These are phyloP conservation scores for Seiridium unicorne DNA, from an alignment of 2,329 filamentous ascomycete genomes.

Conservation along the genomic window DNA sequence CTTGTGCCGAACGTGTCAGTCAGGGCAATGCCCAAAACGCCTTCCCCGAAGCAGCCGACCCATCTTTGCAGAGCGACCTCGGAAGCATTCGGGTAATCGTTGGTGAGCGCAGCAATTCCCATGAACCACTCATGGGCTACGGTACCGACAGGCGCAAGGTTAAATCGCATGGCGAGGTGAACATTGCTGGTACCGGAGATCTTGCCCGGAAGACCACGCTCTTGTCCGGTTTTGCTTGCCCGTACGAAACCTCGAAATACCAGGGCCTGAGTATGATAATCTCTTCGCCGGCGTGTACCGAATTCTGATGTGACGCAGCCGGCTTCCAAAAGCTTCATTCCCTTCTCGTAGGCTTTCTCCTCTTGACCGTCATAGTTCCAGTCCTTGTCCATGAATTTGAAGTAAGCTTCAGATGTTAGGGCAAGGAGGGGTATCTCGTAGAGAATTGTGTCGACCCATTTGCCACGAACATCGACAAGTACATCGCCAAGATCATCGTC, in stretches of 20 bases:
- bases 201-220: constrained; percentile 66
- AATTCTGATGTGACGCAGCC: constrained; percentile 94
- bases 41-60: constrained; percentile 87
- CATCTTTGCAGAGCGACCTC: constrained; percentile 84
- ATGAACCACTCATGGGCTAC: constrained; percentile 99
- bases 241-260: constrained; percentile 84
- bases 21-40: constrained; percentile 79
- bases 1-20: constrained; percentile 97
- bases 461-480: constrained; percentile 72
- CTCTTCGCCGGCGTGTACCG: constrained; percentile 81
- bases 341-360: constrained; percentile 81
- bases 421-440: constrained; percentile 96
- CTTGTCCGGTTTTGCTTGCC: constrained; percentile 69
- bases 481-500: constrained; percentile 72
- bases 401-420: constrained; percentile 92
- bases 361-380: constrained; percentile 89
- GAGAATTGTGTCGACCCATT: constrained; percentile 93
- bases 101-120: constrained; percentile 88
- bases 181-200: constrained; percentile 93
- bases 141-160: constrained; percentile 81
- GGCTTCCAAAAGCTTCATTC: constrained; percentile 70
- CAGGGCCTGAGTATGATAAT: constrained; percentile 92
- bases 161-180: constrained; percentile 92
- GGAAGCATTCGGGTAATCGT: constrained; percentile 81
- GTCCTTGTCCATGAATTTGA: constrained; percentile 91